Evolutionary conservation across 208 protist genomes (phyloP), one percentile per base, ranked within the genome.

Genomic region (Leishmania tarentolae): DNA sequence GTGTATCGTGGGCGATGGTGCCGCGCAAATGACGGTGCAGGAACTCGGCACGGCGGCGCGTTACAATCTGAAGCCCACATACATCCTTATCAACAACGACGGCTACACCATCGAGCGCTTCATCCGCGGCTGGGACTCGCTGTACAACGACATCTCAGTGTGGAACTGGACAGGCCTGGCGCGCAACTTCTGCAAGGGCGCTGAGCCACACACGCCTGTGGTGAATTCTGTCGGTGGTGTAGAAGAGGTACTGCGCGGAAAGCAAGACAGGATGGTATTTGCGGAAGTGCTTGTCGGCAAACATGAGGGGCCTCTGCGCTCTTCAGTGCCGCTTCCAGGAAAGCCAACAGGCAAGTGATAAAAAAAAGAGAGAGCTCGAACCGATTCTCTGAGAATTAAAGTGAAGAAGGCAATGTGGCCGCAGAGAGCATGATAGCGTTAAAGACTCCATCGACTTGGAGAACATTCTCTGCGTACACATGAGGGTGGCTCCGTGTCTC

Each of bases 21-120:
- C 86, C 19, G 86, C 86, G 50, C 89, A 92, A 83, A 92, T 92
- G 89, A 92, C 87, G 59, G 81, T 87, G 28, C 89, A 92, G 77
- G 89, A 92, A 72, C 75, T 89, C n/a, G 86, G 88, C 61, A 71
- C 73, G 35, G 80, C 84, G 1, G 56, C 82, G 1, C 83, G 82
- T 46, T 56, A 81, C 76, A 31, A 76, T 4, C 85, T 90, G 7
- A 74, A 84, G 59, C 77, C 83, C 0, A 84, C 44, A 52, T 76
- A 81, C 47, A 71, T 92, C 35, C 86, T 92, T 31, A 80, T 92
- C 46, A 92, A 92, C 82, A 92, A 92, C 80, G 76, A 85, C 68
- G 86, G 88, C 78, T 92, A 92, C 86, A 88, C 80, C 9, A 92
- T 92, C 73, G 88, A 92, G 80, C 88, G 88, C 68, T 83, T 52